phyloP scores from a whole-genome alignment of 2,329 filamentous ascomycete genomes.

The Blastomyces parvus region DNA sequence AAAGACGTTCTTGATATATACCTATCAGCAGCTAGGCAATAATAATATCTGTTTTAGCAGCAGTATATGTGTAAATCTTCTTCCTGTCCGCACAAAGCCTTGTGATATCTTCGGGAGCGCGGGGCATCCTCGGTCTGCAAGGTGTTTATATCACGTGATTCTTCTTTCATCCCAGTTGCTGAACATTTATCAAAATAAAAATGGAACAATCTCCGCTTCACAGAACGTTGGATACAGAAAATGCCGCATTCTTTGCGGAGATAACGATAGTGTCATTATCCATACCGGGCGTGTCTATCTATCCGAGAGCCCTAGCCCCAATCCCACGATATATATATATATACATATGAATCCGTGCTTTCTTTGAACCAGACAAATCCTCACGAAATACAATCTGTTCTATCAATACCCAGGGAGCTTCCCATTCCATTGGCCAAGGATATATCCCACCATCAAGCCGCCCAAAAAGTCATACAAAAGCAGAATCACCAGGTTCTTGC shows the following conservation, averaged over 20 bases:
- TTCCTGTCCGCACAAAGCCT: not conserved
- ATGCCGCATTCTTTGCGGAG: not conserved
- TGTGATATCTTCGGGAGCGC: not conserved
- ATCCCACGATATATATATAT: not conserved
- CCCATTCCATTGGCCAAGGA: slow-evolving; percentile 1
- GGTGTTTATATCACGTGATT: not conserved
- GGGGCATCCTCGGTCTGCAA: not conserved
- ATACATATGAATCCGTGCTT: not conserved
- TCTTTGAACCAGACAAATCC: not conserved
- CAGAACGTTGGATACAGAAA: not conserved
- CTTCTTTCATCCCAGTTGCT: no score
- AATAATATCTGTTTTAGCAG: not conserved
- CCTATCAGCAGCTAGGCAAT: not conserved
- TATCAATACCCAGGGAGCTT: slow-evolving; percentile 4
- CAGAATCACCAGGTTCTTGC: not conserved
- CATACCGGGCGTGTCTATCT: not conserved
- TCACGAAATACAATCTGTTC: no score
- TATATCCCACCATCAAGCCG: slow-evolving; percentile 1
- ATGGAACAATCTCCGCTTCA: not conserved
- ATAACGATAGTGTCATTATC: not conserved
- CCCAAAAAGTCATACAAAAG: slow-evolving; percentile 5
- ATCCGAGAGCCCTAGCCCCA: not conserved
- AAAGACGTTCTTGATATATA: not conserved
- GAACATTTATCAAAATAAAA: no score
- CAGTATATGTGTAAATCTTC: not conserved